Base-by-base conservation (phyloP, 2,329 filamentous ascomycete genomes). In the Ophiostoma tasmaniense region DNA sequence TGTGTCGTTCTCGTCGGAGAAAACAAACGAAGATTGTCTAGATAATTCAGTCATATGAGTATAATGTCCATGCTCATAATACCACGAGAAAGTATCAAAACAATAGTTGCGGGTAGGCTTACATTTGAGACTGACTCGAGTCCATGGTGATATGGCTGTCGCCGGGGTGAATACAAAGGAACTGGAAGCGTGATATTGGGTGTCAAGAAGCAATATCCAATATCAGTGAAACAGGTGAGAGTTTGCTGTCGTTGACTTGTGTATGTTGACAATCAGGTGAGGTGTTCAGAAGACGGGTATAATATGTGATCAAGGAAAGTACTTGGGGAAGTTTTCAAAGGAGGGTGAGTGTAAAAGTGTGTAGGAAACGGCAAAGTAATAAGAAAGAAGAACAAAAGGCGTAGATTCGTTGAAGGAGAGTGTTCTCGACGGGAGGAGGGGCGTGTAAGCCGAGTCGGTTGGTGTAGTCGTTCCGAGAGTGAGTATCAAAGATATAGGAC, bases 121-220 rank as follows among this genome's bases (percentile, higher is more conserved):
- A 87, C 84, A 84, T 75, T 74, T 84, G 81, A 75, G 80, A 77
- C 74, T 85, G 82, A 75, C 77, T 80, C 72, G 82, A 78, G 75
- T 84, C 81, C 83, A 85, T 85, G 78, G 76, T 77, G 74, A 74
- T 74, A 3, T 55, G 76, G 66, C 37, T 42, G 78, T 80, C 77
- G 76, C 22, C 17, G 59, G 4, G 59, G 59, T 6, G 42, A 45
- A 45, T 20, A 45, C 42, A 45, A n/a, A 45, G 20, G 1, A 6
- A 45, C 20, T n/a, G 42, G 11, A 45, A 45, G 42, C 42, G 42
- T 45, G 17, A 45, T 45, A 45, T 45, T 20, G 17, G 17, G 30
- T 30, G 6, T 20, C 25, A 35, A 11, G 59, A 35, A 33, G 28
- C 17, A 62, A 33, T 17, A 11, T 17, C 17, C 17, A n/a, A 33